Conservation (phyloP, 2,329 filamentous ascomycete genomes). For the Septoria linicola region DNA sequence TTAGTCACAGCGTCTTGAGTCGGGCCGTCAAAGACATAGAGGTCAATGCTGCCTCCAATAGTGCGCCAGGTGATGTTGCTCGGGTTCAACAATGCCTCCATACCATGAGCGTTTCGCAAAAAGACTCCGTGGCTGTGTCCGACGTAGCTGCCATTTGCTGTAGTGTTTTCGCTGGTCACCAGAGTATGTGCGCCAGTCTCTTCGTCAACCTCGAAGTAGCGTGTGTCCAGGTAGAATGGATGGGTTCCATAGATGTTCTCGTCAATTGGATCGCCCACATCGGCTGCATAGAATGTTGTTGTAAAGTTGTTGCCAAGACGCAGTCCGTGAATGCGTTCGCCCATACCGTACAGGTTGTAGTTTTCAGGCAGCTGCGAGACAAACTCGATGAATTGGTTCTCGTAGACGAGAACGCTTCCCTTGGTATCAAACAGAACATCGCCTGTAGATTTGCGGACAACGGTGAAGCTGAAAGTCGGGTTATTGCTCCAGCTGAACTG, state of each 20-base stretch:
- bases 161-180: conserved; percentile 54
- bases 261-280: conserved; percentile 64
- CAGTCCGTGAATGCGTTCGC: conserved; percentile 69
- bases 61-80: conserved; percentile 69
- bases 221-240: conserved; percentile 75
- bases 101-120: conserved; percentile 71
- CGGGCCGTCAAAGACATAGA: conserved; percentile 77
- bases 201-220: conserved; percentile 63
- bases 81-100: conserved; percentile 66
- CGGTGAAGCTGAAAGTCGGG: conserved; percentile 57
- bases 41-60: conserved; percentile 72
- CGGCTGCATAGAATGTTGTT: conserved; percentile 66
- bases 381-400: conserved; percentile 77
- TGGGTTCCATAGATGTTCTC: conserved; percentile 73
- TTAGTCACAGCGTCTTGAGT: conserved; percentile 66
- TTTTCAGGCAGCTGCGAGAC: conserved; percentile 63
- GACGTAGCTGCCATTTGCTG: conserved; percentile 56
- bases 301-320: conserved; percentile 72
- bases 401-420: conserved; percentile 65
- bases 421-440: conserved; percentile 68
- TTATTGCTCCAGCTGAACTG: conserved; percentile 57
- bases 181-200: conserved; percentile 50
- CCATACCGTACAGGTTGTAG: conserved; percentile 72
- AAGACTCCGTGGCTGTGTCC: conserved; percentile 76
- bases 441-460: conserved; percentile 57